These are phyloP conservation scores for Penicillium oxalicum DNA, from an alignment of 2,329 filamentous ascomycete species.

Conservation along the genomic window DNA sequence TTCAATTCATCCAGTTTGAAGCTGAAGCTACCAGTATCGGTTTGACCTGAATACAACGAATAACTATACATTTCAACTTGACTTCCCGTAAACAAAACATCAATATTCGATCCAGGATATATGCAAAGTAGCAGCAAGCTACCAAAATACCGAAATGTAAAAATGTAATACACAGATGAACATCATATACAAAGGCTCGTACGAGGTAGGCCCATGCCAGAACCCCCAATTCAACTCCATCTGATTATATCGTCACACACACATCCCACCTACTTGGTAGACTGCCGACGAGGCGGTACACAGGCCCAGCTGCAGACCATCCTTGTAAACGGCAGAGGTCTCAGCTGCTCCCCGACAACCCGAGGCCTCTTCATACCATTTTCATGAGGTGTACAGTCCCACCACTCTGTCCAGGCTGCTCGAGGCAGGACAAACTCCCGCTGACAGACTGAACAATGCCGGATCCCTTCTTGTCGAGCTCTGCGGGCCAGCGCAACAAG, in stretches of 20 bases:
- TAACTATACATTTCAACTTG: too few species aligned
- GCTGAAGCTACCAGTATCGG: too few species aligned
- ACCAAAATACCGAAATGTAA: constrained; percentile 6
- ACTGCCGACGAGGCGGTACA: constrained; percentile 16
- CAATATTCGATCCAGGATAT: background rate
- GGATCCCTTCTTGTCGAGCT: constrained; percentile 34
- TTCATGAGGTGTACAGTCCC: constrained; percentile 38
- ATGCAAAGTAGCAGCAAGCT: background rate
- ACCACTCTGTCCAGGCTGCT: constrained; percentile 43
- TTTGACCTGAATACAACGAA: too few species aligned
- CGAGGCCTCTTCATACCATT: constrained; percentile 33
- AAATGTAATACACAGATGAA: constrained; percentile 4
- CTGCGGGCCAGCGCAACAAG: constrained; percentile 32
- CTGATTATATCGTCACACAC: background rate
- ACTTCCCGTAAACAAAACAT: background rate
- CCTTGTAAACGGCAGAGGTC: constrained; percentile 37
- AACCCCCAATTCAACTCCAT: background rate
- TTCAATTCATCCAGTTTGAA: too few species aligned
- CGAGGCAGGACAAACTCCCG: constrained; percentile 38
- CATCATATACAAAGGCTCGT: constrained; percentile 7
- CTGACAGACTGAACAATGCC: constrained; percentile 37
- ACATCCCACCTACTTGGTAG: background rate
- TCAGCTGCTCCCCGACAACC: constrained; percentile 25
- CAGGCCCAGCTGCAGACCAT: constrained; percentile 39
- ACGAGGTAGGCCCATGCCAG: too few species aligned